These are phyloP conservation scores for Aspergillus biplanus DNA, from an alignment of 495 filamentous ascomycete genomes.

Conservation along the genomic window DNA sequence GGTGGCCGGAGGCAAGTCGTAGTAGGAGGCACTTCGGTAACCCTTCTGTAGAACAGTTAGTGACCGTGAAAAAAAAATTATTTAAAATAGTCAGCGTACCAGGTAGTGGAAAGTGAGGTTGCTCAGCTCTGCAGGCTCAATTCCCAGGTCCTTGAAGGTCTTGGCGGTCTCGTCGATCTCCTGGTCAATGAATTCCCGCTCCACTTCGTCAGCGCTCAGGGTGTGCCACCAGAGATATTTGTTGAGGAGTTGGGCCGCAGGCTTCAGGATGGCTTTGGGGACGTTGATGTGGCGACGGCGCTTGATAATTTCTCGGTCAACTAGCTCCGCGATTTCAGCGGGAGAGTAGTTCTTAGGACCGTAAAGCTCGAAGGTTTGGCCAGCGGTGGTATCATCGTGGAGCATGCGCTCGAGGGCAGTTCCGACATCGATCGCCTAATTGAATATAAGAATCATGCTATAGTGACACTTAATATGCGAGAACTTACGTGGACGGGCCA, in stretches of 20 bases:
- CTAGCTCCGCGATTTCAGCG: slow-evolving; percentile 80
- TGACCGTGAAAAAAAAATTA: background rate
- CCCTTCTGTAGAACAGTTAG: slow-evolving; percentile 62
- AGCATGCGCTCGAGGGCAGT: slow-evolving; percentile 85
- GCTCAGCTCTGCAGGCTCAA: slow-evolving; percentile 81
- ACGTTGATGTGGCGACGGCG: slow-evolving; percentile 89
- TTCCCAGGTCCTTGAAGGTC: slow-evolving; percentile 92
- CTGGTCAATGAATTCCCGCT: slow-evolving; percentile 94
- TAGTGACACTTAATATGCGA: background rate
- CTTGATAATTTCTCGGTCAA: slow-evolving; percentile 92
- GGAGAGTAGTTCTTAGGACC: slow-evolving; percentile 92
- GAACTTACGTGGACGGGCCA: slow-evolving; percentile 86
- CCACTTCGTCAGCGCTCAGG: slow-evolving; percentile 82
- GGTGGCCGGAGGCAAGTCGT: slow-evolving; percentile 90
- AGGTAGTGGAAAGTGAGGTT: slow-evolving; percentile 88
- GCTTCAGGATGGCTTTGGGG: slow-evolving; percentile 77
- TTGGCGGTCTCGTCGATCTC: slow-evolving; percentile 87
- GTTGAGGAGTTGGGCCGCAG: slow-evolving; percentile 72
- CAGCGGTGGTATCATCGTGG: slow-evolving; percentile 84
- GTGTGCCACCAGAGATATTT: slow-evolving; percentile 84
- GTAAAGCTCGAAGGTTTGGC: slow-evolving; percentile 92
- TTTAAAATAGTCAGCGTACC: slow-evolving; percentile 60
- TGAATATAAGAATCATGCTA: slow-evolving; percentile 24
- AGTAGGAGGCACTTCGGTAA: slow-evolving; percentile 80
- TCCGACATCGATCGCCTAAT: slow-evolving; percentile 83